Evolutionary conservation across 139 green algal species (phyloP).

Genomic region (Coelastrella sp.): DNA sequence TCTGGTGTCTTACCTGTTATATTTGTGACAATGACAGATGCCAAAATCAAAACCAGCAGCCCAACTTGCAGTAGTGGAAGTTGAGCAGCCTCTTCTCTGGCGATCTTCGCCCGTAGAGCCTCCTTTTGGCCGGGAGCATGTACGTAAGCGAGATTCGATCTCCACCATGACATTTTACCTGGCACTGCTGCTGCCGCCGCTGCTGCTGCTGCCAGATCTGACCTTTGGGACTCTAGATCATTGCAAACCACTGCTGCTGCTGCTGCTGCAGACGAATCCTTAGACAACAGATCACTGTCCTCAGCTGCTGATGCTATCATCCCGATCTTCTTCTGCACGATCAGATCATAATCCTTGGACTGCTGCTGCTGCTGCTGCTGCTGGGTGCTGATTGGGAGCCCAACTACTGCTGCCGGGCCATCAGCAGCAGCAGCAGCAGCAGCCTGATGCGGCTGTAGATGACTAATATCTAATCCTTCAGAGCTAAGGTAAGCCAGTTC

Average conservation of each 20-base stretch:
- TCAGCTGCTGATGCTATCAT: conserved; percentile 5
- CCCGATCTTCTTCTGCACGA: background rate
- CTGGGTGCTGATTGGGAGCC: background rate
- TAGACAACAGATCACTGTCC: too few species aligned
- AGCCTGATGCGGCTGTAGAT: background rate
- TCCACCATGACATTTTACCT: background rate
- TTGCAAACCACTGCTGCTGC: too few species aligned
- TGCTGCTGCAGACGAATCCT: too few species aligned
- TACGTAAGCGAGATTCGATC: too few species aligned
- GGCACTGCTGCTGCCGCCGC: background rate
- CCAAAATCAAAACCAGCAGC: background rate
- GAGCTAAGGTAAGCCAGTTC: too few species aligned
- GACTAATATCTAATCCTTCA: too few species aligned
- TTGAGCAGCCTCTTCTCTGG: background rate
- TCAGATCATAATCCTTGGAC: too few species aligned
- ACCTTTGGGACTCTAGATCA: too few species aligned
- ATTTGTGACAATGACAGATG: background rate
- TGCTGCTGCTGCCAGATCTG: conserved; percentile 2
- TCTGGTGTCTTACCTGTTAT: background rate
- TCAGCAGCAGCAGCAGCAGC: too few species aligned
- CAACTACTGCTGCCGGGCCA: background rate
- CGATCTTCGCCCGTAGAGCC: background rate
- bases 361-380: conserved; percentile 3
- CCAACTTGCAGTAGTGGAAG: background rate
- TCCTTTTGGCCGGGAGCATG: background rate